Base-by-base conservation (phyloP, 805 yeast genomes). In the Ascoidea rubescens region DNA sequence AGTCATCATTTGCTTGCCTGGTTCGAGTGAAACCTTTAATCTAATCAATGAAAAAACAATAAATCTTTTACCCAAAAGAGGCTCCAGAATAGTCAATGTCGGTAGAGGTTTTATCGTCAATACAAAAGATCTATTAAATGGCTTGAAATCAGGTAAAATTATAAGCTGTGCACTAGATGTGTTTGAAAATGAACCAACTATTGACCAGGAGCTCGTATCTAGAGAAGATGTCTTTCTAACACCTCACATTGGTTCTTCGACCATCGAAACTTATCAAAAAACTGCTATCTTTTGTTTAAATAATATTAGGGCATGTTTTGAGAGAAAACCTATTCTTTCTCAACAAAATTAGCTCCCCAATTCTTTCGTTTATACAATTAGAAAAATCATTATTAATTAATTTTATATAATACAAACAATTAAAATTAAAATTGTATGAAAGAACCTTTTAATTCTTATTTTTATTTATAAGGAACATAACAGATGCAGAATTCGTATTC, bases 181-280 rank as follows among this genome's bases (percentile, higher is more conserved):
- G 2, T 80, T 69, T 58, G 77, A 77, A 58, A 59, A 68, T 14
- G 87, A 81, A 60, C 87, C 87, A 4, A 42, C 28, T 1, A 59
- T 70, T 4, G 68, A 69, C 32, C 50, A 51, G 6, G 58, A 60
- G 17, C 56, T 68, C 21, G 49, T 56, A 45, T 52, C 55, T 1
- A 60, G 72, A 51, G 60, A 62, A 48, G 80, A 77, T 57, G 77
- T 77, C 6, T 59, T 75, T 2, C 59, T 78, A 52, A 77, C 84
- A 5, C 87, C 87, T 2, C 87, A 81, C 60, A 62, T 79, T 49
- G 87, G 82, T 0, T 78, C 83, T 31, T 73, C 80, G 4, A 79
- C 84, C 0, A 62, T 59, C 43, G 73, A 71, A 52, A 73, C 71
- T 53, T 73, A 67, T 52, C 68, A 71, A 51, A 67, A 66, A 45